phyloP scores from a whole-genome alignment of 2,329 filamentous ascomycete genomes.

The Cladosporium sp. region DNA sequence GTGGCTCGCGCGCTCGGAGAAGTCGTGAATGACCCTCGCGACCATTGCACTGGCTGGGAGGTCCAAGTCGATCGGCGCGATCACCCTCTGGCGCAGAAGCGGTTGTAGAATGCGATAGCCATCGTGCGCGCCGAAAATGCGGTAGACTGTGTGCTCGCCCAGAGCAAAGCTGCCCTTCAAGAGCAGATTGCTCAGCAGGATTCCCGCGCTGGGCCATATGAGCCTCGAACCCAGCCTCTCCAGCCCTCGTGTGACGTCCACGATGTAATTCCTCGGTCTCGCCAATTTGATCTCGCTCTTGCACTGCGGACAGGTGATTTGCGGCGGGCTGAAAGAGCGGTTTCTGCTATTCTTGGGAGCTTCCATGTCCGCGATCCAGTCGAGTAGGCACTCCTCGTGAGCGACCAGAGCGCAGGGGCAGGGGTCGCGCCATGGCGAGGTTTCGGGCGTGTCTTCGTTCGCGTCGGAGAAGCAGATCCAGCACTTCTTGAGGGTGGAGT shows the following conservation, averaged over 20 bases:
- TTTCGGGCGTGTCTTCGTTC: slow-evolving; percentile 58
- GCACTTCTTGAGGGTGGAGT: slow-evolving; percentile 49
- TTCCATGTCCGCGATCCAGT: slow-evolving; percentile 92
- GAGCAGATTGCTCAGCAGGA: slow-evolving; percentile 36
- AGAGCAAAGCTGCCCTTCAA: slow-evolving; percentile 33
- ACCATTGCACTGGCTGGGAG: slow-evolving; percentile 24
- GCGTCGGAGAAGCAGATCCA: slow-evolving; percentile 68
- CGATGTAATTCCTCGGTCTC: slow-evolving; percentile 68
- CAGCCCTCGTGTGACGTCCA: slow-evolving; percentile 61
- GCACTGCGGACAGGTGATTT: slow-evolving; percentile 83
- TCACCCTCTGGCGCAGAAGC: slow-evolving; percentile 23
- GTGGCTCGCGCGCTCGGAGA: slow-evolving; percentile 32
- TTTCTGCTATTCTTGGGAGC: slow-evolving; percentile 50
- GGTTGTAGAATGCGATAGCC: slow-evolving; percentile 51
- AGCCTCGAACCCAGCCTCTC: slow-evolving; percentile 55
- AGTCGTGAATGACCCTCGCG: slow-evolving; percentile 23
- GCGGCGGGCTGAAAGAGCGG: slow-evolving; percentile 47
- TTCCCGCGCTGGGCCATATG: slow-evolving; percentile 61
- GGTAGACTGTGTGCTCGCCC: slow-evolving; percentile 60
- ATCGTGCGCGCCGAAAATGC: slow-evolving; percentile 63
- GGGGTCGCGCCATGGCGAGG: slow-evolving; percentile 74
- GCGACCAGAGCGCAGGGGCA: slow-evolving; percentile 88
- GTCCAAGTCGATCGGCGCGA: slow-evolving; percentile 20
- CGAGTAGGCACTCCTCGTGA: slow-evolving; percentile 83
- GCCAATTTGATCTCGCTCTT: slow-evolving; percentile 74